A percentile compares a stretch with the other conserved stretches of the same genome.
phyloP scores from a whole-genome alignment of 2,329 filamentous ascomycete genomes.

The Daldinia eschscholtzii region DNA sequence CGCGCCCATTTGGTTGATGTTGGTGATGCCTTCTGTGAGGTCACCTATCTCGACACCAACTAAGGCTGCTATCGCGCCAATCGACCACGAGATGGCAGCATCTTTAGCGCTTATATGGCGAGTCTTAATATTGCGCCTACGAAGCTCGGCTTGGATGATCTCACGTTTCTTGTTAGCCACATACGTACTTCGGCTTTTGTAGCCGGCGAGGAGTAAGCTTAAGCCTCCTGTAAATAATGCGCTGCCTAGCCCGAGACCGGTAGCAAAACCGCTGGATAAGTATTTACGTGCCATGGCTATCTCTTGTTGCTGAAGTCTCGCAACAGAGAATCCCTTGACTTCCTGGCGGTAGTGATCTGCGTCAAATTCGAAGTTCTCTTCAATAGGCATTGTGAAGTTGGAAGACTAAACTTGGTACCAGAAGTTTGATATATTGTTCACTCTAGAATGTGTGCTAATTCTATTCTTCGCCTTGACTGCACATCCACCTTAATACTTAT shows the following conservation, averaged over 20 bases:
- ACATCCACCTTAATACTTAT: not conserved
- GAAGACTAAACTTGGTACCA: not conserved
- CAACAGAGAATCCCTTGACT: not conserved
- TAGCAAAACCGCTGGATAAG: constrained; percentile 10
- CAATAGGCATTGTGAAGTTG: constrained; percentile 14
- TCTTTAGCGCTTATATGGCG: constrained; percentile 18
- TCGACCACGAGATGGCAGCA: constrained; percentile 3
- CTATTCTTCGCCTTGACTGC: not conserved
- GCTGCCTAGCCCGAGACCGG: constrained; percentile 1
- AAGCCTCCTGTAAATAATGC: constrained; percentile 15
- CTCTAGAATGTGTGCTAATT: not conserved
- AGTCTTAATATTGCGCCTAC: not conserved
- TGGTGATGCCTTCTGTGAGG: constrained; percentile 8
- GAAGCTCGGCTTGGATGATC: constrained; percentile 25
- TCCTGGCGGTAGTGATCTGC: constrained; percentile 4
- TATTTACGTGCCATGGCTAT: constrained; percentile 11
- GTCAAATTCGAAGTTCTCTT: constrained; percentile 21
- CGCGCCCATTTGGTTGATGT: constrained; percentile 22
- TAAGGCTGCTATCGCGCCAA: not conserved
- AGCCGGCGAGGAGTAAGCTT: constrained; percentile 6
- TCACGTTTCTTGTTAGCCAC: constrained; percentile 20
- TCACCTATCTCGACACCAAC: constrained; percentile 19
- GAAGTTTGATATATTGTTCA: not conserved
- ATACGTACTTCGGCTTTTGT: constrained; percentile 23
- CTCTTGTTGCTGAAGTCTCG: constrained; percentile 17